phyloP scores from a whole-genome alignment of 108 stramenopile species.

The Conticribra guillardii region DNA sequence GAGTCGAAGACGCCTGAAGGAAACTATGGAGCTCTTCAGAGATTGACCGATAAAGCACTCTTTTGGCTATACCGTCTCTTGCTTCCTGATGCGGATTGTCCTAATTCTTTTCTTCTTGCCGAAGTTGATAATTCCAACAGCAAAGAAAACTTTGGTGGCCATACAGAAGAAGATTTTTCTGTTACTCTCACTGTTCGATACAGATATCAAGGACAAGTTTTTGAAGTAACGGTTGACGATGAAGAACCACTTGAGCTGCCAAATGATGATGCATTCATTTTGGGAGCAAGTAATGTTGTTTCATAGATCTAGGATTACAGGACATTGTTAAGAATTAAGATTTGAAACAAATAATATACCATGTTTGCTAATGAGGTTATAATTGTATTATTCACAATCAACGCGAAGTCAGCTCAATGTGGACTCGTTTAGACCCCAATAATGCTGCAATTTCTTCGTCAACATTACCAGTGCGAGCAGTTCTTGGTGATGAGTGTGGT shows the following conservation, averaged over 20 bases:
- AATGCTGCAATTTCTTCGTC: slow-evolving; percentile 4
- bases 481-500: neutral
- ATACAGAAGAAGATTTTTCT: neutral
- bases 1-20: neutral
- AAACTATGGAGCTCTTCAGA: neutral
- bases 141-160: neutral
- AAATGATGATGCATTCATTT: slow-evolving; percentile 20
- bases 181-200: slow-evolving; percentile 27
- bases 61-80: neutral
- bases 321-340: too few species aligned
- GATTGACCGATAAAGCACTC: neutral
- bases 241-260: slow-evolving; percentile 39
- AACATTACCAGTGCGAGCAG: neutral
- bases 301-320: too few species aligned
- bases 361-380: too few species aligned
- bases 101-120: neutral
- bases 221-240: slow-evolving; percentile 46
- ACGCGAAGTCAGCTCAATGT: neutral
- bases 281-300: slow-evolving; percentile 28
- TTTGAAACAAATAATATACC: too few species aligned
- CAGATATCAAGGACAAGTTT: slow-evolving; percentile 34
- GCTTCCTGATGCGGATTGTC: neutral
- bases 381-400: too few species aligned
- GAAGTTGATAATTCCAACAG: neutral
- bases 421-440: neutral